Evolutionary conservation across 140 eudicot species (phyloP).

Genomic region (Ambrosia hybrid): DNA sequence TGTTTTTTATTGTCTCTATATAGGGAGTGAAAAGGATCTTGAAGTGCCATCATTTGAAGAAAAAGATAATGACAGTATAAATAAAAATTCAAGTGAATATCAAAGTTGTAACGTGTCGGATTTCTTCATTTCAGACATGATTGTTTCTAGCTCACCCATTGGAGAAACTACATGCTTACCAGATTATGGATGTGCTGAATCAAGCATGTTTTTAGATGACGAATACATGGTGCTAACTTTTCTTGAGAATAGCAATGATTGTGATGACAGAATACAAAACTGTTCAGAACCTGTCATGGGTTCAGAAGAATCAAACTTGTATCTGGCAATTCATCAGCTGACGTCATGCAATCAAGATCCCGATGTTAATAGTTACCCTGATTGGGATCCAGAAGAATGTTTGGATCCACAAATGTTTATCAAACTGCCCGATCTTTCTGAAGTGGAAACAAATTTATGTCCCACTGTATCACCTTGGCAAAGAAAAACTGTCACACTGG

Average conservation of each 20-base stretch:
- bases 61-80: slow-evolving; percentile 31
- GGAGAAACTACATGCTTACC: slow-evolving; percentile 45
- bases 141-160: slow-evolving; percentile 55
- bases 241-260: slow-evolving; percentile 53
- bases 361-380: slow-evolving; percentile 42
- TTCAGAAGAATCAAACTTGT: slow-evolving; percentile 65
- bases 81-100: slow-evolving; percentile 53
- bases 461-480: slow-evolving; percentile 36
- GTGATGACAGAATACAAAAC: slow-evolving; percentile 37
- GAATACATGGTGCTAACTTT: slow-evolving; percentile 64
- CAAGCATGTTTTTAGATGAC: slow-evolving; percentile 58
- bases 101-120: slow-evolving; percentile 83
- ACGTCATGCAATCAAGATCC: slow-evolving; percentile 59
- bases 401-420: slow-evolving; percentile 85
- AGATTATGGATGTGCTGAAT: slow-evolving; percentile 65
- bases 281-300: slow-evolving; percentile 39
- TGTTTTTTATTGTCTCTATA: slow-evolving; percentile 21
- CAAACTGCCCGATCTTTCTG: slow-evolving; percentile 68
- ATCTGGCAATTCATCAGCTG: slow-evolving; percentile 69
- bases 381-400: slow-evolving; percentile 66
- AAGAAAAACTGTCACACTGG: slow-evolving; percentile 72
- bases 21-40: slow-evolving; percentile 49
- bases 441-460: slow-evolving; percentile 40
- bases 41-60: slow-evolving; percentile 44
- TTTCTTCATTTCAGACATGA: slow-evolving; percentile 84